Base-by-base conservation (phyloP, 2,329 filamentous ascomycete genomes). In the Alternaria arbusti region DNA sequence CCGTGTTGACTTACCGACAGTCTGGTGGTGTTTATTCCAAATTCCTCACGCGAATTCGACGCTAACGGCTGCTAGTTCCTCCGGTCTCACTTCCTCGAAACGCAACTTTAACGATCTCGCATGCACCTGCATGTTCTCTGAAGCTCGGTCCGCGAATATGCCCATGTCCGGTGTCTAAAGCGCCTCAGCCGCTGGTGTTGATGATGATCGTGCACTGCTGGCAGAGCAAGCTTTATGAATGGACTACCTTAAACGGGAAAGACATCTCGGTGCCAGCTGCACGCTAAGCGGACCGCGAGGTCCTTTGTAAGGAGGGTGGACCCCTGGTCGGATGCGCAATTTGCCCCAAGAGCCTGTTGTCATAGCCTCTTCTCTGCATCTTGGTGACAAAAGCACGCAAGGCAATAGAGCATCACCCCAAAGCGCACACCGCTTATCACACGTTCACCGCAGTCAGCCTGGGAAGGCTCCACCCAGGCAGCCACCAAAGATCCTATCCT, bases 1-100 rank as follows among this genome's bases (percentile, higher is more conserved):
- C 46, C 57, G 36, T 45, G 54, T 47, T 47, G 54, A 61, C 61
- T 40, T 63, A 58, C 52, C 43, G 46, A 45, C 47, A 36, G 59
- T 63, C 63, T 69, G 59, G 64, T 71, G 55, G 64, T 65, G 22
- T 54, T 70, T 71, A 77, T 77, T 77, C 70, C 66, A 76, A 76
- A 76, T 76, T 65, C 47, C 54, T 49, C 30, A 65, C 22, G 61
- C 54, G 64, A 49, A 61, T 65, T 54, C 59, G 57, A 57, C 69
- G 70, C 72, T 73, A 70, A 64, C 56, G 51, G 67, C 51, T 61
- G 13, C 60, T 44, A 63, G 64, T 46, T 47, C 45, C 46, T 51
- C 32, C 57, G 52, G 40, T 52, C 57, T 61, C 56, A 58, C 32
- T 57, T 52, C 64, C 60, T 67, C 58, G 60, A 69, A 68, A 68